phyloP scores from a whole-genome alignment of 129 eudicot species.

The Flaveria sonorensis region DNA sequence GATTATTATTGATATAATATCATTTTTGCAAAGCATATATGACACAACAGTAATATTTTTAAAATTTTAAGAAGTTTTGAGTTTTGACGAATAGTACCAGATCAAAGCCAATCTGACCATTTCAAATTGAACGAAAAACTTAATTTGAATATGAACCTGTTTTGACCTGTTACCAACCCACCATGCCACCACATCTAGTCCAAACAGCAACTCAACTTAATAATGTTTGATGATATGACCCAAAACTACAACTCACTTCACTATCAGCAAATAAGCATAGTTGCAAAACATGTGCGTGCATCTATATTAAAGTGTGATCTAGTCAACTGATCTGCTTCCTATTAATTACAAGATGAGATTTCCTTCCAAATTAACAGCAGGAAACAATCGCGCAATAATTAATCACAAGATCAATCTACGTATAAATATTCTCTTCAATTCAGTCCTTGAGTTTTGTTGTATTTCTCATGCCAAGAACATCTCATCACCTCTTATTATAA shows the following conservation, averaged over 20 bases:
- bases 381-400: too few relatives aligned
- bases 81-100: not conserved
- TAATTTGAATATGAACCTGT: not conserved
- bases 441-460: too few relatives aligned
- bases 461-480: not conserved
- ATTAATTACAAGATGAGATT: not conserved
- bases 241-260: not conserved
- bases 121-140: not conserved
- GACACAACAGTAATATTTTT: too few relatives aligned
- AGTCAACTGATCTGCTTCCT: not conserved
- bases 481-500: not conserved
- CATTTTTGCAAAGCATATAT: not conserved
- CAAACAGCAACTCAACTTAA: not conserved
- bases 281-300: not conserved
- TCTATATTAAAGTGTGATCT: constrained; percentile 9
- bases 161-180: not conserved
- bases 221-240: not conserved
- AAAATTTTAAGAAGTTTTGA: not conserved
- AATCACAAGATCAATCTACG: too few relatives aligned
- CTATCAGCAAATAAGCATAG: not conserved
- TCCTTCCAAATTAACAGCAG: too few relatives aligned
- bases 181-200: not conserved
- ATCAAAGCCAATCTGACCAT: not conserved
- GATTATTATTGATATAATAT: not conserved
- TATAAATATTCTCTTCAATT: too few relatives aligned